Base-by-base conservation (phyloP, 805 yeast species). In the Scheffersomyces amazonensis region DNA sequence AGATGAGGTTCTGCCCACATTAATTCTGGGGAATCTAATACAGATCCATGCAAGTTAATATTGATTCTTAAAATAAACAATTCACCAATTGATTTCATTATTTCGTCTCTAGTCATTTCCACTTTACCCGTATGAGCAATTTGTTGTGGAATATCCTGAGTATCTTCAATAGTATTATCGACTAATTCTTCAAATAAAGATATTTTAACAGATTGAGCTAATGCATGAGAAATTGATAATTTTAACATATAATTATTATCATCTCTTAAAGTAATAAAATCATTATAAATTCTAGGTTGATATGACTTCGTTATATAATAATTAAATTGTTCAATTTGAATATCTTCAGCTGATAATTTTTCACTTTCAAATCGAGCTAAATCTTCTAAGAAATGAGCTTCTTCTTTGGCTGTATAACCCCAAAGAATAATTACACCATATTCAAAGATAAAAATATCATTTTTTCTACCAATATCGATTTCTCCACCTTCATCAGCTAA, bases 1-100 rank as follows among this genome's bases (percentile, higher is more conserved):
- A 93, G 70, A 54, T 90, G 96, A 2, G 99, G 99, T 59, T 93
- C 98, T 0, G 97, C 81, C 99, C 99, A 93, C 96, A 93, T 89
- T 41, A 93, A 77, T 60, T 93, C 99, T 1, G 99, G 99, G 1
- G 96, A 87, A 59, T 93, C 99, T 44, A 93, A 69, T 19, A 93
- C 95, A 0, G 91, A 83, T 0, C 93, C 93, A 64, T 86, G 93
- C 38, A 86, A 65, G 52, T 86, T 86, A 43, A 86, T 86, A 57
- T 86, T 86, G 32, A 86, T 86, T 44, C 95, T 62, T 47, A 93
- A 66, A 42, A 93, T 93, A 60, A 93, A 93, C 44, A 93, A 73
- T 62, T 93, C 98, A 10, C 99, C 99, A 40, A 93, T 93, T 41
- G 93, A 83, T 65, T 89, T 93, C 98, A 93, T 93, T 40, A 93